Percentiles rank a stretch among this genome's conserved stretches.
These are phyloP conservation scores for Hypoxylon sp. DNA, from an alignment of 2,329 filamentous ascomycete genomes.

Conservation along the genomic window DNA sequence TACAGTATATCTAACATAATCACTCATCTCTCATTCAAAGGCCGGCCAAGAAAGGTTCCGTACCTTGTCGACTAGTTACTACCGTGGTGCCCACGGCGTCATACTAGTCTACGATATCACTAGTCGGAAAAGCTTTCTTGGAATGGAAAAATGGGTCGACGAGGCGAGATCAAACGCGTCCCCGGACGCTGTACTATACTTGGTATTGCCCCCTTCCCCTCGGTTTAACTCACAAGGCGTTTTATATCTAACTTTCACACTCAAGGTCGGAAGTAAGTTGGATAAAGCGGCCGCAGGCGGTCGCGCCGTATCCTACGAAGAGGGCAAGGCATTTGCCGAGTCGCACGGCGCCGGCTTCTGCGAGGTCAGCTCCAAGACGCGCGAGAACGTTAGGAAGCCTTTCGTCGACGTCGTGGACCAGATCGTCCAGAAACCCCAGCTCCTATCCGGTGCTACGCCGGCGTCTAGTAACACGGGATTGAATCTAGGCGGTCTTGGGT, in stretches of 20 bases:
- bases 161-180: slow-evolving; percentile 67
- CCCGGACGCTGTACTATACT: slow-evolving; percentile 64
- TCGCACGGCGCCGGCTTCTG: slow-evolving; percentile 65
- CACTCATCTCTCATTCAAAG: slow-evolving; percentile 44
- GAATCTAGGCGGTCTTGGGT: slow-evolving; percentile 49
- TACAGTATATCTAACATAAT: slow-evolving; percentile 11
- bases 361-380: slow-evolving; percentile 69
- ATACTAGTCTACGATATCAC: slow-evolving; percentile 67
- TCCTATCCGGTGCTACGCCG: slow-evolving; percentile 55
- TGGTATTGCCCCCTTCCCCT: slow-evolving; percentile 55
- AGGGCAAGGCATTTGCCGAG: slow-evolving; percentile 64
- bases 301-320: slow-evolving; percentile 63
- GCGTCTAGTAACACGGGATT: slow-evolving; percentile 50
- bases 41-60: slow-evolving; percentile 66
- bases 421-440: slow-evolving; percentile 63
- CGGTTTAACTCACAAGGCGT: not conserved
- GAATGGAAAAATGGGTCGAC: slow-evolving; percentile 69
- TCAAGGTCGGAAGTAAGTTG: slow-evolving; percentile 65
- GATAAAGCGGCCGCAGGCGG: slow-evolving; percentile 61
- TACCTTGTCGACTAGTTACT: slow-evolving; percentile 66
- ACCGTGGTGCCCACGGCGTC: slow-evolving; percentile 66
- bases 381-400: slow-evolving; percentile 65
- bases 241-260: slow-evolving; percentile 13
- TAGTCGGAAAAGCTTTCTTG: slow-evolving; percentile 64
- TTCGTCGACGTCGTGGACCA: slow-evolving; percentile 68